Evolutionary conservation across 352 stramenopile species (phyloP).

Genomic region (Thraustochytrium striatum): DNA sequence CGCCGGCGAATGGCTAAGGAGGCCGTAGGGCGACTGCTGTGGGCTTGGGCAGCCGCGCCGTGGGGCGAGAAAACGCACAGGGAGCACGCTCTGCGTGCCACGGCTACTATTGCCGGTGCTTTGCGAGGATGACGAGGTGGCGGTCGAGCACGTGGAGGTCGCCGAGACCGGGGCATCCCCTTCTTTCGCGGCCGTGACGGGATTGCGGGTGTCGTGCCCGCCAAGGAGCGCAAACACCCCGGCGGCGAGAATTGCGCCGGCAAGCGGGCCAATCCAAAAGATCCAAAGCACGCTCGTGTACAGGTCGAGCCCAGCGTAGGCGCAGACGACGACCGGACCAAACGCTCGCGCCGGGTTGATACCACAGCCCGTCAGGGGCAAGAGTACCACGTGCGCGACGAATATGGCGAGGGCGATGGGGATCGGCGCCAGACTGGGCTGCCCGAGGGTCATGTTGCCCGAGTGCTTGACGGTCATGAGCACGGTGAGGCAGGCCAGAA

Average conservation of each 20-base stretch:
- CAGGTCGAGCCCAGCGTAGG: background rate
- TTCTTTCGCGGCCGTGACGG: background rate
- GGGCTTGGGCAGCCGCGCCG: too few relatives aligned
- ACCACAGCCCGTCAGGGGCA: conserved; percentile 63
- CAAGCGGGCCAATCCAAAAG: background rate
- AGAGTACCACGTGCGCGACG: conserved; percentile 57
- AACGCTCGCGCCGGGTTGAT: conserved; percentile 64
- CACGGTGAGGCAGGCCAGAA: background rate
- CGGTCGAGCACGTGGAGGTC: too few relatives aligned
- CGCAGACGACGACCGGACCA: conserved; percentile 56
- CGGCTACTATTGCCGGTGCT: too few relatives aligned
- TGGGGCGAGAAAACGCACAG: too few relatives aligned
- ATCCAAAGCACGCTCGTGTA: background rate
- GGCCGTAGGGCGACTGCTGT: too few relatives aligned
- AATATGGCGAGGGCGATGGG: conserved; percentile 51
- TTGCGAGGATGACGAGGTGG: too few relatives aligned
- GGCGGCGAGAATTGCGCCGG: background rate
- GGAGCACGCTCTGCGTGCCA: too few relatives aligned
- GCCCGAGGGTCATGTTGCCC: background rate
- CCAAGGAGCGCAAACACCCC: background rate
- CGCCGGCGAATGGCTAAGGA: too few relatives aligned
- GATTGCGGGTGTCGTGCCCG: background rate
- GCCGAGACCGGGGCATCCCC: too few relatives aligned
- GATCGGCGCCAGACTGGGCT: background rate
- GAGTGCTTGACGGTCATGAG: conserved; percentile 25